These are phyloP conservation scores for Lipomyces lipofer DNA, from an alignment of 805 yeast species.

Conservation along the genomic window DNA sequence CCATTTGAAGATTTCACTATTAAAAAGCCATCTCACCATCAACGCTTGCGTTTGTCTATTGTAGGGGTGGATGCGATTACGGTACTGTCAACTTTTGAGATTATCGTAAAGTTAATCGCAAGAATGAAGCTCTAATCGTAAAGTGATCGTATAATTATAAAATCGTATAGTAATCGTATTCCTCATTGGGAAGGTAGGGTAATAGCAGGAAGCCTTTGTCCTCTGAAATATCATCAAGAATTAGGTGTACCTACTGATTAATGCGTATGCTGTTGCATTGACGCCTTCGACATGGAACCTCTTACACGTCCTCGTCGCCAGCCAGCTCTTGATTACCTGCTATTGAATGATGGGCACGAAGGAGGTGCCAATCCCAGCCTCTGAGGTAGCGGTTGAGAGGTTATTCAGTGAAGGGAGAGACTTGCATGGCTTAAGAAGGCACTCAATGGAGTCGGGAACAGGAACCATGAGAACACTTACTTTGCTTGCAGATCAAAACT, in stretches of 20 bases:
- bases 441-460: neutral
- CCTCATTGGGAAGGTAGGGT: neutral
- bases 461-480: neutral
- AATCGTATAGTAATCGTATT: neutral
- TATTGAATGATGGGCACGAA: conserved; percentile 3
- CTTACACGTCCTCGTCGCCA: neutral
- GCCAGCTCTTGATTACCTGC: neutral
- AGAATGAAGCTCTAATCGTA: neutral
- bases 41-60: too few species aligned
- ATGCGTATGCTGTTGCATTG: too few species aligned
- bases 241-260: neutral
- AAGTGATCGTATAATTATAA: neutral
- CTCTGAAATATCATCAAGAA: neutral
- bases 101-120: neutral
- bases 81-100: too few species aligned
- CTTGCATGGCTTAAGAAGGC: neutral
- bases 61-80: too few species aligned
- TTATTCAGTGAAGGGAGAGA: neutral
- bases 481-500: neutral
- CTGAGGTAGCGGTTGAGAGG: too few species aligned
- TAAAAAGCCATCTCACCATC: too few species aligned
- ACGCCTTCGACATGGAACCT: neutral
- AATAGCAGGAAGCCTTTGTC: neutral
- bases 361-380: too few species aligned
- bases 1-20: too few species aligned